These are phyloP conservation scores for Stylonectria norvegica DNA, from an alignment of 2,329 filamentous ascomycete species.

Conservation along the genomic window DNA sequence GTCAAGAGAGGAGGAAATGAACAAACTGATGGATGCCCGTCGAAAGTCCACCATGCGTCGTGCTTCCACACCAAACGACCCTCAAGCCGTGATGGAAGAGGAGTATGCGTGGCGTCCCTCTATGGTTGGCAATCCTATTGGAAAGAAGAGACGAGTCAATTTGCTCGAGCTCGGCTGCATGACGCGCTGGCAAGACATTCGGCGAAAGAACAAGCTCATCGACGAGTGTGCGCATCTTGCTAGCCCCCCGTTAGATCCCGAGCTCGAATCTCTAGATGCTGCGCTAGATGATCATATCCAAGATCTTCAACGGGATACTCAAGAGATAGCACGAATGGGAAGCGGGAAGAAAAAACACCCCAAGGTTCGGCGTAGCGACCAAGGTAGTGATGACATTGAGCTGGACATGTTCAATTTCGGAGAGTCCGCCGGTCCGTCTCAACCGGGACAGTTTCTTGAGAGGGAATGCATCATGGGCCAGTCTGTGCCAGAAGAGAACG, in stretches of 20 bases:
- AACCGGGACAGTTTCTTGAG: constrained; percentile 22
- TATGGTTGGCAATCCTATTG: constrained; percentile 68
- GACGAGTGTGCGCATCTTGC: constrained; percentile 42
- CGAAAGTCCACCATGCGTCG: constrained; percentile 45
- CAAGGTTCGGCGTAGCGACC: constrained; percentile 27
- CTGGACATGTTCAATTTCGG: constrained; percentile 26
- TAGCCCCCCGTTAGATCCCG: constrained; percentile 34
- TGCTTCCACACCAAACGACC: constrained; percentile 39
- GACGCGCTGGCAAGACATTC: constrained; percentile 71
- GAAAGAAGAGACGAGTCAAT: constrained; percentile 66
- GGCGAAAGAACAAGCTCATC: constrained; percentile 56
- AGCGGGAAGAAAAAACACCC: constrained; percentile 19
- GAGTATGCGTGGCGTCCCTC: constrained; percentile 65
- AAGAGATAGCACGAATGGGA: constrained; percentile 29
- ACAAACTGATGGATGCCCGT: constrained; percentile 48
- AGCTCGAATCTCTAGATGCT: constrained; percentile 36
- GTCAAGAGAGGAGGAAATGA: constrained; percentile 54
- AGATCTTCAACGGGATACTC: constrained; percentile 32
- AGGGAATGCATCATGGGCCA: constrained; percentile 38
- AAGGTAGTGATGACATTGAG: constrained; percentile 29
- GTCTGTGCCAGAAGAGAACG: constrained; percentile 34
- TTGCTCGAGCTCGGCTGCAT: constrained; percentile 65
- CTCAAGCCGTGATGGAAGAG: constrained; percentile 42
- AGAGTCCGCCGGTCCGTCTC: constrained; percentile 10
- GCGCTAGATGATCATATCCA: constrained; percentile 37